These are phyloP conservation scores for Dendryphion nanum DNA, from an alignment of 2,329 filamentous ascomycete genomes.

Conservation along the genomic window DNA sequence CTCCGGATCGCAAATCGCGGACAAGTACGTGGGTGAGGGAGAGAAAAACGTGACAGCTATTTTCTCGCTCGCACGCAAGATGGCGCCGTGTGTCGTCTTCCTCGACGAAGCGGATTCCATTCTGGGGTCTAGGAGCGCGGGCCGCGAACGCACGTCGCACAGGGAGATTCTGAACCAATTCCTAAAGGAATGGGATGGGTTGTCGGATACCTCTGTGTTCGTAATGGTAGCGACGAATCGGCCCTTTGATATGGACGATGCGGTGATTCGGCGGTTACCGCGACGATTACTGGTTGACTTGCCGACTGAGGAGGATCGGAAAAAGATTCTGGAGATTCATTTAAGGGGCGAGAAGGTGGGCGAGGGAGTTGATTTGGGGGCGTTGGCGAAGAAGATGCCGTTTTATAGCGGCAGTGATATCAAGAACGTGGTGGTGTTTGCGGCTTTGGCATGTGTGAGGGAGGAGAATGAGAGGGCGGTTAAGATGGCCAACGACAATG, in stretches of 20 bases:
- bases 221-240: conserved; percentile 98
- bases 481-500: conserved; percentile 24
- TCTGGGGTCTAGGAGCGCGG: conserved; percentile 71
- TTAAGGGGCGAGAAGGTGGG: conserved; percentile 67
- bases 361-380: conserved; percentile 57
- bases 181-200: conserved; percentile 92
- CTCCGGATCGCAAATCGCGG: conserved; percentile 85
- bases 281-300: conserved; percentile 72
- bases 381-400: conserved; percentile 66
- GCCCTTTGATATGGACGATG: conserved; percentile 91
- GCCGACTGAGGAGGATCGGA: conserved; percentile 64
- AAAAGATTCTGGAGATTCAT: conserved; percentile 69
- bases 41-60: conserved; percentile 93
- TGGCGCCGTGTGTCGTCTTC: conserved; percentile 90
- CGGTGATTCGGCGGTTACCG: conserved; percentile 73
- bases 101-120: conserved; percentile 96
- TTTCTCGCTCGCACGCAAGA: conserved; percentile 86
- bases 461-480: conserved; percentile 60
- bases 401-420: conserved; percentile 82
- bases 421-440: conserved; percentile 78
- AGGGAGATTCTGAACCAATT: conserved; percentile 96
- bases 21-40: conserved; percentile 93
- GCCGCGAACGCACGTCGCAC: conserved; percentile 66
- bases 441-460: conserved; percentile 74
- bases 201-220: conserved; percentile 80